Evolutionary conservation across 2,329 filamentous ascomycete genomes (phyloP).

Genomic region (Whalleya microplaca): DNA sequence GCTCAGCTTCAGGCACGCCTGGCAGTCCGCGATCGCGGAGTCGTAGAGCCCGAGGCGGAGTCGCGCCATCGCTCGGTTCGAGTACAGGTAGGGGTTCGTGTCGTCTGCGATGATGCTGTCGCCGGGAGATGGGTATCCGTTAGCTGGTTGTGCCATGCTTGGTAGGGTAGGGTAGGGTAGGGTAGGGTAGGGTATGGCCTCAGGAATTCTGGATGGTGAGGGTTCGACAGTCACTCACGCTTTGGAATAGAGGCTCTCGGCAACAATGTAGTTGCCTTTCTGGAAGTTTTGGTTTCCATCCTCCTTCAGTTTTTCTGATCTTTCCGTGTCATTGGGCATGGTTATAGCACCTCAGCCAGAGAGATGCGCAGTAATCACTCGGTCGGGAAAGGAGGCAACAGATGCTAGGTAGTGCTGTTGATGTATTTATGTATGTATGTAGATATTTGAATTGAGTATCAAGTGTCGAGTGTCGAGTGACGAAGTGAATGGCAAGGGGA

Average conservation of each 20-base stretch:
- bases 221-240: conserved; percentile 53
- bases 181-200: conserved; percentile 3
- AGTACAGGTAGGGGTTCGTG: conserved; percentile 78
- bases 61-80: conserved; percentile 85
- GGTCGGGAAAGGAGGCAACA: neutral
- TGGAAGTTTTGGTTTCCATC: conserved; percentile 70
- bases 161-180: neutral
- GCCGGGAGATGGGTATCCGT: neutral
- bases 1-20: conserved; percentile 71
- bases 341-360: neutral
- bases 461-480: too few species aligned
- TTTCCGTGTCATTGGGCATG: conserved; percentile 34
- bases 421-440: too few species aligned
- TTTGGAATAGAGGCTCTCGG: conserved; percentile 73
- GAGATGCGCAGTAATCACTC: neutral
- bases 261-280: conserved; percentile 64
- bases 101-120: conserved; percentile 76
- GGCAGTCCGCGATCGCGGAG: conserved; percentile 76
- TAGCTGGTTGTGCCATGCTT: neutral
- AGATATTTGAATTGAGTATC: too few species aligned
- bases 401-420: neutral
- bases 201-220: neutral
- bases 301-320: conserved; percentile 51
- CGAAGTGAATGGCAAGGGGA: neutral
- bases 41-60: conserved; percentile 76